Base-by-base conservation (phyloP, 208 protist species). In the Trypanosoma rangeli region DNA sequence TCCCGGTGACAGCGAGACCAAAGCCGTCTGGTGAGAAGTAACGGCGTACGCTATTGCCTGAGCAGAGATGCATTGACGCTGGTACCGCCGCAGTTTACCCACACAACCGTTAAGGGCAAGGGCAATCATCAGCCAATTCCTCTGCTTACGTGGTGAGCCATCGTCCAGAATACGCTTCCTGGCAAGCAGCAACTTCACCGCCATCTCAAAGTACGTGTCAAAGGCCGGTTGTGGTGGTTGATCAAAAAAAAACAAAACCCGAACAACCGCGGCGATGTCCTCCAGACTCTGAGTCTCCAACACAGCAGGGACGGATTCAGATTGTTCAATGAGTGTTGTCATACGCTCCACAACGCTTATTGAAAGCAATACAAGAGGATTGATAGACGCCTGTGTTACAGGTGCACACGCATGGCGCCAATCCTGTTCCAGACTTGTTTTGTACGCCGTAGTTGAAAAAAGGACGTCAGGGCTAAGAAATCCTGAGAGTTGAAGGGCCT, bases 221-320 rank as follows among this genome's bases (percentile, higher is more conserved):
- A 87, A 89, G 18, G 84, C 76, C 18, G 90, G 80, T 57, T 90
- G 83, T 53, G 90, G 90, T 31, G 86, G 86, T 8, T 65, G 60
- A 35, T 83, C 49, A 75, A 95, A 90, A 69, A 80, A 88, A 57
- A 71, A 63, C 20, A 93, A 62, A 16, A 79, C 74, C 2, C 72
- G 65, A 24, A 86, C 76, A 5, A 84, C 79, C 3, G 33, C 49
- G 35, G 87, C 75, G 44, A 93, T 56, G 48, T 93, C 85, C 12
- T 73, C 64, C 39, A 89, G 33, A 1, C 65, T 70, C 20, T 76
- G 65, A 16, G 75, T 77, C 60, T 71, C 42, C 46, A 83, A 48
- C 15, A 85, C n/a, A 3, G 71, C 24, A 35, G 60, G n/a, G 16
- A 90, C 64, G 12, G 59, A 56, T 4, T 63, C 76, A 18, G 65